A percentile compares a stretch with the other conserved stretches of the same genome.
These are phyloP conservation scores for Rhizophagus sp. DNA, from an alignment of 192 early-diverging fungal genomes.

Conservation along the genomic window DNA sequence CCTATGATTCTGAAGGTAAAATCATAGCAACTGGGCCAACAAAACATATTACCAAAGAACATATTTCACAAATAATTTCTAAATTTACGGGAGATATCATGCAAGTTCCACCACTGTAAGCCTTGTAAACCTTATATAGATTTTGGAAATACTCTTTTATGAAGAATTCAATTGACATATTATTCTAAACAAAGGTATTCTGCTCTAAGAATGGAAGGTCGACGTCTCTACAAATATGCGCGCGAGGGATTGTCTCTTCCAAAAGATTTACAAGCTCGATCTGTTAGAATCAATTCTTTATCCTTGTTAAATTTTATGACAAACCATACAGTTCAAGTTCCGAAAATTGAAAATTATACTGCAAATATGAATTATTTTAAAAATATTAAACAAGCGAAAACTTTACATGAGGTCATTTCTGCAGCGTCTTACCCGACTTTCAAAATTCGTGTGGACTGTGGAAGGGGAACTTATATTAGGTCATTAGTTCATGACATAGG, in stretches of 20 bases:
- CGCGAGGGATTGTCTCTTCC: conserved; percentile 51
- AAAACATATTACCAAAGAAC: conserved; percentile 42
- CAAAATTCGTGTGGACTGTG: conserved; percentile 61
- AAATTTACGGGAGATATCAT: conserved; percentile 58
- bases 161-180: not conserved
- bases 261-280: conserved; percentile 39
- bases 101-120: conserved; percentile 68
- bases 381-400: not conserved
- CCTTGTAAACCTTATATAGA: conserved; percentile 39
- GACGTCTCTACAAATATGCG: conserved; percentile 72
- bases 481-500: conserved; percentile 73
- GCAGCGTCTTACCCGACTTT: conserved; percentile 37
- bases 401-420: too few relatives aligned
- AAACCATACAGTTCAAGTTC: not conserved
- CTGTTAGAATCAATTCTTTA: conserved; percentile 42
- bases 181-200: conserved; percentile 52
- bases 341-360: not conserved
- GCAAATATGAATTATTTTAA: not conserved
- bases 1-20: conserved; percentile 56
- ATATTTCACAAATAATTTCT: conserved; percentile 41
- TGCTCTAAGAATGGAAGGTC: conserved; percentile 67
- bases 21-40: conserved; percentile 41
- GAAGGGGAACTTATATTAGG: conserved; percentile 74
- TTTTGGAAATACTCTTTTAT: not conserved
- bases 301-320: conserved; percentile 40